Conservation (phyloP, 2,329 filamentous ascomycete genomes). For the Elsinoe arachidis region DNA sequence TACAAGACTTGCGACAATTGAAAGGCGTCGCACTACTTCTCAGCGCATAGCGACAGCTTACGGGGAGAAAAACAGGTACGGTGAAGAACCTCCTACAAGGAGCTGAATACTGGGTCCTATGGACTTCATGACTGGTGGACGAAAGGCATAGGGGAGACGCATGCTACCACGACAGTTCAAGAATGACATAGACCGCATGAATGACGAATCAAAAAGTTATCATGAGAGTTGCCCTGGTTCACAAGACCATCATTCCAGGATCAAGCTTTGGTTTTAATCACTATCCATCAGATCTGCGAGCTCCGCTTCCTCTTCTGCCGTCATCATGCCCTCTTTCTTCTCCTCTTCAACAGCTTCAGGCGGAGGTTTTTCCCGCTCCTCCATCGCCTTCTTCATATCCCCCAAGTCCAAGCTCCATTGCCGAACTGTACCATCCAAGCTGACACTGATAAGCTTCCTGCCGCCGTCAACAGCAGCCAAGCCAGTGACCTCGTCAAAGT, state of each 20-base stretch:
- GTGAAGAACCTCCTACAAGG: background rate
- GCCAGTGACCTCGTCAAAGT: constrained; percentile 88
- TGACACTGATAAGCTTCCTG: constrained; percentile 61
- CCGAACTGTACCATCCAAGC: constrained; percentile 83
- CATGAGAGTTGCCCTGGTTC: no score
- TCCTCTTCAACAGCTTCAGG: constrained; percentile 28
- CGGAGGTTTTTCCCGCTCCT: constrained; percentile 19
- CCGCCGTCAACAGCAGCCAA: constrained; percentile 49
- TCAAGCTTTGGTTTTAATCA: constrained; percentile 9
- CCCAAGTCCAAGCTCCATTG: constrained; percentile 65
- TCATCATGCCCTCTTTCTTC: constrained; percentile 52
- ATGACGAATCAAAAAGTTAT: constrained; percentile 1
- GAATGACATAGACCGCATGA: constrained; percentile 52
- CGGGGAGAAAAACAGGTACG: background rate
- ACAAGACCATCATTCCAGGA: background rate
- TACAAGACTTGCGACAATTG: background rate
- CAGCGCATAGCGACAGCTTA: background rate
- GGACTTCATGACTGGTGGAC: no score
- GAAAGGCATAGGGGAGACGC: no score
- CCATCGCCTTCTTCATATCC: constrained; percentile 42
- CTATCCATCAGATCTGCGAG: constrained; percentile 77
- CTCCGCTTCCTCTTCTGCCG: constrained; percentile 85
- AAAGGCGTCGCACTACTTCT: background rate
- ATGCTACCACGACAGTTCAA: constrained; percentile 56
- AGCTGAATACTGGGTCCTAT: background rate